Conservation (phyloP, 495 filamentous ascomycete species). For the Letharia lupina region DNA sequence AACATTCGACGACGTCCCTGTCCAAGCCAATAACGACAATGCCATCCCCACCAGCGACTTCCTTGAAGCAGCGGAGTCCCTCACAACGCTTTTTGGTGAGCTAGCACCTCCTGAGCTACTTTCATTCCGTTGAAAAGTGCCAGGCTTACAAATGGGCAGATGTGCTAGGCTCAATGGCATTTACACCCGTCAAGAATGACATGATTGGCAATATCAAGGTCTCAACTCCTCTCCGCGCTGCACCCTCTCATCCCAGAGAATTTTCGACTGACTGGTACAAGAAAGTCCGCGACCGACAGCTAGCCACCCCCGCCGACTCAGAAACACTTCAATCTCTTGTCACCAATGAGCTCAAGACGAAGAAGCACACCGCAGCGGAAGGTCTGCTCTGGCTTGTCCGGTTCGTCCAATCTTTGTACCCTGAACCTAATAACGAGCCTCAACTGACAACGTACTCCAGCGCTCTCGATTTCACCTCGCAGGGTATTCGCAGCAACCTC, state of each 20-base stretch:
- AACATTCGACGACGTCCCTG: slow-evolving; percentile 73
- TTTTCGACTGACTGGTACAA: slow-evolving; percentile 20
- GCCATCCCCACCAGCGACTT: slow-evolving; percentile 78
- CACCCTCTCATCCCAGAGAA: not conserved
- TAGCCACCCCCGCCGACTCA: slow-evolving; percentile 66
- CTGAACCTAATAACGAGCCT: not conserved
- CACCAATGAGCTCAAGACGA: slow-evolving; percentile 74
- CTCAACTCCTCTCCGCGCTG: slow-evolving; percentile 12
- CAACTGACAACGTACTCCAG: slow-evolving; percentile 36
- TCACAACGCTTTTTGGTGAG: slow-evolving; percentile 81
- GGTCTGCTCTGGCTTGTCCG: slow-evolving; percentile 86
- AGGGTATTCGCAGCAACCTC: slow-evolving; percentile 72
- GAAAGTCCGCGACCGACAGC: slow-evolving; percentile 86
- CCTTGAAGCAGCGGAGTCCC: slow-evolving; percentile 78
- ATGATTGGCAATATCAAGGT: slow-evolving; percentile 90
- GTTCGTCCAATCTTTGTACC: slow-evolving; percentile 40
- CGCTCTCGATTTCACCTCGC: slow-evolving; percentile 83
- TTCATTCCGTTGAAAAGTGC: not conserved
- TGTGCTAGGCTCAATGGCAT: slow-evolving; percentile 70
- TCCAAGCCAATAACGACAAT: slow-evolving; percentile 62
- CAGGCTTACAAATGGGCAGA: slow-evolving; percentile 41
- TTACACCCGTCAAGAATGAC: slow-evolving; percentile 81
- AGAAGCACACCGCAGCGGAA: slow-evolving; percentile 77
- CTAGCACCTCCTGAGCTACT: not conserved
- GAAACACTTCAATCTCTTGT: slow-evolving; percentile 76